phyloP scores from a whole-genome alignment of 1,284 basidiomycete genomes.

The Boletus nobilissimus region DNA sequence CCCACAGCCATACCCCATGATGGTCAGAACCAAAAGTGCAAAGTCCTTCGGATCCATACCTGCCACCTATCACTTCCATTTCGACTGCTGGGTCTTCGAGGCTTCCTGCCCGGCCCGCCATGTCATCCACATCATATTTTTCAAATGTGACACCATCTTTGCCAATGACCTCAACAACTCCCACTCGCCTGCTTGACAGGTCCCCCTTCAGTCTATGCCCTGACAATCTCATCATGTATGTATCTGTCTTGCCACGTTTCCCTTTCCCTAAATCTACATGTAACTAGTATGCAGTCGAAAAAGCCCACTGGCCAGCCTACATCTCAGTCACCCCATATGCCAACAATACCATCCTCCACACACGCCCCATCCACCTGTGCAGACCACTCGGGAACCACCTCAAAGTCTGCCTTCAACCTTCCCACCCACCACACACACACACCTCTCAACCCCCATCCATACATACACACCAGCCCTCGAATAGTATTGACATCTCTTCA shows the following conservation, averaged over 20 bases:
- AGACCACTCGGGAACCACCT: slow-evolving; percentile 51
- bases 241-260: slow-evolving; percentile 42
- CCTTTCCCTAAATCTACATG: slow-evolving; percentile 30
- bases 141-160: slow-evolving; percentile 42
- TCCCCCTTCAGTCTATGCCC: slow-evolving; percentile 51
- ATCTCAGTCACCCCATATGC: slow-evolving; percentile 50
- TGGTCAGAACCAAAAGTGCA: slow-evolving; percentile 75
- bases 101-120: slow-evolving; percentile 45
- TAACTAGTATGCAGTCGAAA: slow-evolving; percentile 37
- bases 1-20: slow-evolving; percentile 66
- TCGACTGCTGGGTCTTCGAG: slow-evolving; percentile 42
- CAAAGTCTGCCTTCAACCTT: slow-evolving; percentile 63
- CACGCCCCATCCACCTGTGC: slow-evolving; percentile 42
- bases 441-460: slow-evolving; percentile 60
- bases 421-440: slow-evolving; percentile 57
- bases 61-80: slow-evolving; percentile 38
- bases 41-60: slow-evolving; percentile 83
- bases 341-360: slow-evolving; percentile 53
- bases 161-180: slow-evolving; percentile 34
- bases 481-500: slow-evolving; percentile 63
- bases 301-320: slow-evolving; percentile 39
- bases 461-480: slow-evolving; percentile 59
- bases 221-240: slow-evolving; percentile 55
- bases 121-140: slow-evolving; percentile 49
- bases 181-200: slow-evolving; percentile 53